Percentiles rank a stretch among this genome's conserved stretches.
Conservation (phyloP, 371 early-diverging fungal species). For the Syncephalastrum contaminatum region DNA sequence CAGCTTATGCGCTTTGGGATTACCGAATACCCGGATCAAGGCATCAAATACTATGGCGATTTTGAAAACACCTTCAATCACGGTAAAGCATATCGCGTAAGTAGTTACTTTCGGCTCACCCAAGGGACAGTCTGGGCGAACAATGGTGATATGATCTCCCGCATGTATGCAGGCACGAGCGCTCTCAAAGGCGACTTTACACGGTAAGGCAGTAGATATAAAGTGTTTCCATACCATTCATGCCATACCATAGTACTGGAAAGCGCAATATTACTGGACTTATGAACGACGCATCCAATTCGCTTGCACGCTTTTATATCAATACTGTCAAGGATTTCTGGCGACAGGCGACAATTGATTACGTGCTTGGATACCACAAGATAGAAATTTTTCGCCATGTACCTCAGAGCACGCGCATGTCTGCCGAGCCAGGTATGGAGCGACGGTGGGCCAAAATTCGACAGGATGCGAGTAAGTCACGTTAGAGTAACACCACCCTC, state of each 20-base stretch:
- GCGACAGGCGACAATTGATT: slow-evolving; percentile 54
- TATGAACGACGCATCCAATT: slow-evolving; percentile 75
- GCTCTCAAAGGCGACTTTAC: slow-evolving; percentile 76
- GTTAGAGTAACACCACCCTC: not conserved
- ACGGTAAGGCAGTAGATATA: slow-evolving; percentile 20
- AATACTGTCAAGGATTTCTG: slow-evolving; percentile 71
- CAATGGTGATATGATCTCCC: slow-evolving; percentile 65
- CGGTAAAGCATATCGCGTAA: slow-evolving; percentile 23
- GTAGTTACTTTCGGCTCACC: not conserved
- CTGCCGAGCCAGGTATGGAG: slow-evolving; percentile 58
- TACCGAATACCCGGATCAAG: slow-evolving; percentile 60
- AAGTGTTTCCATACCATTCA: not conserved
- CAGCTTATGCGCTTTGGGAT: slow-evolving; percentile 72
- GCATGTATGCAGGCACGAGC: slow-evolving; percentile 69
- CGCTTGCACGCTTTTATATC: slow-evolving; percentile 68
- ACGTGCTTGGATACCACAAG: slow-evolving; percentile 48
- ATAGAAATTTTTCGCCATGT: slow-evolving; percentile 47
- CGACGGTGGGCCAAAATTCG: slow-evolving; percentile 49
- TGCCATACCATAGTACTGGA: slow-evolving; percentile 41
- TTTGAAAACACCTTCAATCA: slow-evolving; percentile 66
- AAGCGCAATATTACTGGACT: slow-evolving; percentile 70
- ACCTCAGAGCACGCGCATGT: slow-evolving; percentile 39
- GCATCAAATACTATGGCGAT: slow-evolving; percentile 54
- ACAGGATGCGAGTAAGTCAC: slow-evolving; percentile 45
- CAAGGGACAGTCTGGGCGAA: slow-evolving; percentile 57